A percentile compares a stretch with the other conserved stretches of the same genome.
Conservation (phyloP, 441 rosid species). For the Codiaeum variegatum region DNA sequence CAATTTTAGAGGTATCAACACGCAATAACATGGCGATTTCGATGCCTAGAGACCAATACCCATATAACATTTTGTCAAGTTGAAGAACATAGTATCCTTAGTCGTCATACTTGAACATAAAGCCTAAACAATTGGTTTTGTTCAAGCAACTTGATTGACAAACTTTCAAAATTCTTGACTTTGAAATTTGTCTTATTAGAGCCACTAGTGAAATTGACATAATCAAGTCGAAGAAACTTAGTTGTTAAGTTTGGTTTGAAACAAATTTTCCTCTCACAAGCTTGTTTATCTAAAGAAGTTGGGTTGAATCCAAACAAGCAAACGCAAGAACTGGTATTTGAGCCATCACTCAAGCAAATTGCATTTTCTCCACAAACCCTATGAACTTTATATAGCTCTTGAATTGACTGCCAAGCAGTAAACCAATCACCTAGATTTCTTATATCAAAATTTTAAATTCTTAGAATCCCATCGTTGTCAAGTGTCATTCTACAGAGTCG, state of each 20-base stretch:
- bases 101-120: slow-evolving; percentile 53
- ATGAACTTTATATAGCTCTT: slow-evolving; percentile 47
- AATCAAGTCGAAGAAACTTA: slow-evolving; percentile 54
- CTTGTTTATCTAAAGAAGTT: neutral
- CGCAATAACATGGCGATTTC: slow-evolving; percentile 42
- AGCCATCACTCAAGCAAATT: slow-evolving; percentile 45
- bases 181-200: slow-evolving; percentile 24
- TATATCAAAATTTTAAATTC: slow-evolving; percentile 34
- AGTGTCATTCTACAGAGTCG: slow-evolving; percentile 38
- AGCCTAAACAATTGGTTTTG: slow-evolving; percentile 37
- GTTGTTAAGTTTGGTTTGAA: slow-evolving; percentile 17
- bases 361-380: slow-evolving; percentile 57
- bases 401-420: slow-evolving; percentile 49
- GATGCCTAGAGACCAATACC: slow-evolving; percentile 63
- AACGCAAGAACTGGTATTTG: slow-evolving; percentile 32
- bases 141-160: slow-evolving; percentile 41
- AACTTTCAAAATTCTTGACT: slow-evolving; percentile 32
- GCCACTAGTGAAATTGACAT: slow-evolving; percentile 54
- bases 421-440: slow-evolving; percentile 21
- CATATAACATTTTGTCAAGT: slow-evolving; percentile 35
- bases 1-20: slow-evolving; percentile 39
- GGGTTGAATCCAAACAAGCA: slow-evolving; percentile 54
- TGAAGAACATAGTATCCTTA: slow-evolving; percentile 48
- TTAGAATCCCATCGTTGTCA: slow-evolving; percentile 50
- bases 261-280: slow-evolving; percentile 35